Percentiles rank a stretch among this genome's conserved stretches.
Conservation (phyloP, 1,284 basidiomycete genomes). For the Fomitopsis betulina region DNA sequence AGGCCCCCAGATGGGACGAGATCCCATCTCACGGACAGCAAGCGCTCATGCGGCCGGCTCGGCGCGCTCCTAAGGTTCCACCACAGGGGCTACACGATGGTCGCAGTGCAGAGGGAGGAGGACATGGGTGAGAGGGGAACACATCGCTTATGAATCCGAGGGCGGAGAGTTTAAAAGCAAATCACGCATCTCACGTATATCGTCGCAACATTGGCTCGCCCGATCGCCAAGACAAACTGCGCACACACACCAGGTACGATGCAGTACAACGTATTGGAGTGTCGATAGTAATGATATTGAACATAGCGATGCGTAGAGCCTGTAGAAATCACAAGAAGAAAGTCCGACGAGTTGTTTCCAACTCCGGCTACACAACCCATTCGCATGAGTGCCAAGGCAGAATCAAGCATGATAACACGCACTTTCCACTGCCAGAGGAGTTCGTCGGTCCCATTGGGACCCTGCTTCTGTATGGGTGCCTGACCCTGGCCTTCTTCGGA, state of each 20-base stretch:
- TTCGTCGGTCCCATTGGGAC: conserved; percentile 62
- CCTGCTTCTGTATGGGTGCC: conserved; percentile 18
- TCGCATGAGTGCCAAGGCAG: neutral
- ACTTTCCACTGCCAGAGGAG: conserved; percentile 83
- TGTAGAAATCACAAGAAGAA: conserved; percentile 58
- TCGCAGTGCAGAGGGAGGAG: too few species aligned
- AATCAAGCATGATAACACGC: conserved; percentile 18
- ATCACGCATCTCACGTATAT: neutral
- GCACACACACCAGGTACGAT: neutral
- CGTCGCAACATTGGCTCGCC: neutral
- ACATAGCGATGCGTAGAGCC: neutral
- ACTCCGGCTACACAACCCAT: conserved; percentile 52
- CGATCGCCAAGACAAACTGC: neutral
- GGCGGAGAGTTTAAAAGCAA: neutral
- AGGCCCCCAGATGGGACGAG: too few species aligned
- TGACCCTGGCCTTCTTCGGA: conserved; percentile 8
- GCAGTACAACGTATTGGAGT: neutral
- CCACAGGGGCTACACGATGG: too few species aligned
- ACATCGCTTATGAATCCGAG: neutral
- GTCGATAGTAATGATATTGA: too few species aligned
- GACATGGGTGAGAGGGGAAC: too few species aligned
- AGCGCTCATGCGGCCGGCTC: too few species aligned
- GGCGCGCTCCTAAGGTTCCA: too few species aligned
- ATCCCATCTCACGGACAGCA: too few species aligned
- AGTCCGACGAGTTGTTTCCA: conserved; percentile 74